These are phyloP conservation scores for Acanthamoeba sp. DNA, from an alignment of 208 protist species.

Conservation along the genomic window DNA sequence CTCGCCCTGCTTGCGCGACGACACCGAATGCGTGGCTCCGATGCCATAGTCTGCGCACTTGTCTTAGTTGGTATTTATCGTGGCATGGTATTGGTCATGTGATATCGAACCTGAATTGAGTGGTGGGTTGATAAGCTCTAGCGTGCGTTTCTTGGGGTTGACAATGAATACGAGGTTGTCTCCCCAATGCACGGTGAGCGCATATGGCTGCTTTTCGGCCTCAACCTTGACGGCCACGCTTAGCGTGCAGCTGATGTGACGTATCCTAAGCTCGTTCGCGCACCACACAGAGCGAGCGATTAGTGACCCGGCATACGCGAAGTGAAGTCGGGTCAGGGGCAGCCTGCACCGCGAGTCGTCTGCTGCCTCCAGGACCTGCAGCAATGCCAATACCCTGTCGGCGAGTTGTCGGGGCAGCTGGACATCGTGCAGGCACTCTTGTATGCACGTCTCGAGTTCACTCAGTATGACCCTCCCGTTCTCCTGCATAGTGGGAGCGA, in stretches of 20 bases:
- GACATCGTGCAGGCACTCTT: background rate
- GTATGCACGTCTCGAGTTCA: background rate
- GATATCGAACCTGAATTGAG: background rate
- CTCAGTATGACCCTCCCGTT: background rate
- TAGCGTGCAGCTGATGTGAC: conserved; percentile 12
- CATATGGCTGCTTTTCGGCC: background rate
- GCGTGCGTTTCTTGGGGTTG: background rate
- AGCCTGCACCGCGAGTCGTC: background rate
- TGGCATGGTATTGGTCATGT: background rate
- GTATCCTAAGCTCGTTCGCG: background rate
- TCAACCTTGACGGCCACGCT: conserved; percentile 5
- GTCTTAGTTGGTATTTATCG: too few relatives aligned
- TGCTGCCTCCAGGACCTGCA: background rate
- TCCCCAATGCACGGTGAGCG: background rate
- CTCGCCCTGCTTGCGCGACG: background rate
- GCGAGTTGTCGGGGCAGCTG: background rate
- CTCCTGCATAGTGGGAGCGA: background rate
- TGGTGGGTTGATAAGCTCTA: background rate
- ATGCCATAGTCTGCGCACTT: conserved; percentile 41
- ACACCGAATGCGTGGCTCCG: conserved; percentile 2
- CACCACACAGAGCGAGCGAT: background rate
- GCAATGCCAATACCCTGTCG: background rate
- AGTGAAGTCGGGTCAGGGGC: background rate
- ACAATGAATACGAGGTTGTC: conserved; percentile 20
- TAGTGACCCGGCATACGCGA: background rate